Evolutionary conservation across 495 filamentous ascomycete genomes (phyloP).

Genomic region (Neurospora discreta): DNA sequence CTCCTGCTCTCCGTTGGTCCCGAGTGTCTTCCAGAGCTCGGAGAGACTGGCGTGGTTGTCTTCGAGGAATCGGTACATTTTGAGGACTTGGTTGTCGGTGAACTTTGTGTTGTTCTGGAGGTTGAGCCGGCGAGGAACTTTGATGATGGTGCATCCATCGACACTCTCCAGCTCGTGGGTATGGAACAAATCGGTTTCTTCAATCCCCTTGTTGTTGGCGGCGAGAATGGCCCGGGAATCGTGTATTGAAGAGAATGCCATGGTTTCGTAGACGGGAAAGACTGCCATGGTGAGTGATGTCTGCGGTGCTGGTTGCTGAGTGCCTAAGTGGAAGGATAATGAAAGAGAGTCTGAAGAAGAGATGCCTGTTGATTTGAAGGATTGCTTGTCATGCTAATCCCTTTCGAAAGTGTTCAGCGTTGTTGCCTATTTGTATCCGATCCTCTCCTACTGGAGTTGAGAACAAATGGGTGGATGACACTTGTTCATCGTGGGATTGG

Average conservation of each 20-base stretch:
- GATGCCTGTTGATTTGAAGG: neutral
- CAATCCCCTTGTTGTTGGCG: neutral
- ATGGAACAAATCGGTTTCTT: neutral
- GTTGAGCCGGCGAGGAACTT: neutral
- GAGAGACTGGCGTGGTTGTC: neutral
- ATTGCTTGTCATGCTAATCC: neutral
- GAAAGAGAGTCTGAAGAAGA: neutral
- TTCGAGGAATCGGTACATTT: neutral
- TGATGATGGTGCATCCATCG: neutral
- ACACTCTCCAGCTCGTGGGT: neutral
- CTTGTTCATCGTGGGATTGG: neutral
- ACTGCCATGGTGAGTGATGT: neutral
- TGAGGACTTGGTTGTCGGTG: neutral
- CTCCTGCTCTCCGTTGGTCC: neutral
- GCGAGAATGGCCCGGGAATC: neutral
- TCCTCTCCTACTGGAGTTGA: neutral
- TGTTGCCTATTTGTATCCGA: neutral
- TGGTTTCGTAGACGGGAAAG: neutral
- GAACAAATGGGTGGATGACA: neutral
- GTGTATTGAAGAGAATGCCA: neutral
- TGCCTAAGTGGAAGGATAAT: neutral
- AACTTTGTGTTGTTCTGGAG: neutral
- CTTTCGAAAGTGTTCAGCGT: neutral
- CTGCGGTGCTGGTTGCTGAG: neutral
- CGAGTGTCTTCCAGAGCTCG: neutral